Evolutionary conservation across 2,329 filamentous ascomycete species (phyloP), one percentile per base, ranked within the genome.

Genomic region (Paraphoma sp.): DNA sequence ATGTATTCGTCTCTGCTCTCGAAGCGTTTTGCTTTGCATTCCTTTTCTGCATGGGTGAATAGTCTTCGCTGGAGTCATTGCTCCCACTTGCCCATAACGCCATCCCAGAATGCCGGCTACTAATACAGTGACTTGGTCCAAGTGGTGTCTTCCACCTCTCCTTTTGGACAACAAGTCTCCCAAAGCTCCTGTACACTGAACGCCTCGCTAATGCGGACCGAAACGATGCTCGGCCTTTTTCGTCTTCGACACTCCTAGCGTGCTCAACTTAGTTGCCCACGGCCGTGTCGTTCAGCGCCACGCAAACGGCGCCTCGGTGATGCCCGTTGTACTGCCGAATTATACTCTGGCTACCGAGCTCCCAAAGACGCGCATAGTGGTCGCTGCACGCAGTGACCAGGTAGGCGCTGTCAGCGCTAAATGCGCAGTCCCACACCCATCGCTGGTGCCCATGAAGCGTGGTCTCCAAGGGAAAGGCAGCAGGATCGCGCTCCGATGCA

Each of bases 381-480:
- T 97, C 93, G 42, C 90, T 94, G 74, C 92, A 97, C 5, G 93
- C 93, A 0, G 93, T 97, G 11, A 97, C 93, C 6, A 97, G 82
- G 71, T 97, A 97, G 0, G 93, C 93, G 33, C 89, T 93, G 75
- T 97, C 93, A 28, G 93, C 93, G 59, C 90, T 94, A 78, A 97
- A 97, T 0, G 93, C 93, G 71, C 93, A 97, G 76, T 97, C 93
- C 93, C 93, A 97, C 1, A 97, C 93, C 93, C 93, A 97, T 51
- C 93, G 88, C 79, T 97, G 93, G 78, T 97, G 93, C 52, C 91
- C 92, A 18, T 90, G 90, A 1, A 97, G 85, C 1, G 92, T 96
- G 2, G 92, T 93, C 77, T 97, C 91, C 17, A 96, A 85, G 9
- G 89, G 90, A 66, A 91, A 95, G 42, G 83, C 89, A 75, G 83